A percentile compares a stretch with the other conserved stretches of the same genome.
phyloP scores from a whole-genome alignment of 2,329 filamentous ascomycete species.

The Colletotrichum somersetense region DNA sequence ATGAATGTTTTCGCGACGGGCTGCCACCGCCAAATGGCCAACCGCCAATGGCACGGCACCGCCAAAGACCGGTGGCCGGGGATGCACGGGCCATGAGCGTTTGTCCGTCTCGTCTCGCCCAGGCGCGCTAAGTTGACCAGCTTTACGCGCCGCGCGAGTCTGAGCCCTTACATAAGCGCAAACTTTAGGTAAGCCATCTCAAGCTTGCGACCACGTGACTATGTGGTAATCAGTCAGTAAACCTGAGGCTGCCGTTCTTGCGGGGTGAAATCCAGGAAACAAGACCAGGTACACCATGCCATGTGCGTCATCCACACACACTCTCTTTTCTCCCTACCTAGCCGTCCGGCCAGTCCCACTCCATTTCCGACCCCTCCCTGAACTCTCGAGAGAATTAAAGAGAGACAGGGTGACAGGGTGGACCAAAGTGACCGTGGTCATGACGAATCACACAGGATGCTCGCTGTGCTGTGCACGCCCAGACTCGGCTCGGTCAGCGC shows the following conservation, averaged over 20 bases:
- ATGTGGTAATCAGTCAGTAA: too few species aligned
- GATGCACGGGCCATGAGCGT: slow-evolving; percentile 25
- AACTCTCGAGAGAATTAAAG: neutral
- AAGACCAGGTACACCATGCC: neutral
- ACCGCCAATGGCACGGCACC: slow-evolving; percentile 16
- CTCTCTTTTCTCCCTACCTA: too few species aligned
- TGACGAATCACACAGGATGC: neutral
- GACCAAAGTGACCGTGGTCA: slow-evolving; percentile 1
- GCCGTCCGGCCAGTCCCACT: slow-evolving; percentile 17
- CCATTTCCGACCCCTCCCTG: slow-evolving; percentile 28
- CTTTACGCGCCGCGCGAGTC: slow-evolving; percentile 20
- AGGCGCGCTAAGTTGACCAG: slow-evolving; percentile 19
- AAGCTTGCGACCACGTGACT: slow-evolving; percentile 17
- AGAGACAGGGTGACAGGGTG: slow-evolving; percentile 3
- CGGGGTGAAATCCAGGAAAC: neutral
- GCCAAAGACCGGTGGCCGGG: neutral
- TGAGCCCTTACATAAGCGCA: slow-evolving; percentile 14
- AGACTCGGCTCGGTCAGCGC: neutral
- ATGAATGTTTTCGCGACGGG: slow-evolving; percentile 42
- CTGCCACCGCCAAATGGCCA: slow-evolving; percentile 5
- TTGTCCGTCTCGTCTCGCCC: slow-evolving; percentile 18
- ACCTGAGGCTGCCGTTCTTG: slow-evolving; percentile 21
- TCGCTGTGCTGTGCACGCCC: neutral
- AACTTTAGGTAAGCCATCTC: slow-evolving; percentile 6
- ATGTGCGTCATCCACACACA: neutral